Conservation (phyloP, 805 yeast genomes). For the Ogataea wickerhamii region DNA sequence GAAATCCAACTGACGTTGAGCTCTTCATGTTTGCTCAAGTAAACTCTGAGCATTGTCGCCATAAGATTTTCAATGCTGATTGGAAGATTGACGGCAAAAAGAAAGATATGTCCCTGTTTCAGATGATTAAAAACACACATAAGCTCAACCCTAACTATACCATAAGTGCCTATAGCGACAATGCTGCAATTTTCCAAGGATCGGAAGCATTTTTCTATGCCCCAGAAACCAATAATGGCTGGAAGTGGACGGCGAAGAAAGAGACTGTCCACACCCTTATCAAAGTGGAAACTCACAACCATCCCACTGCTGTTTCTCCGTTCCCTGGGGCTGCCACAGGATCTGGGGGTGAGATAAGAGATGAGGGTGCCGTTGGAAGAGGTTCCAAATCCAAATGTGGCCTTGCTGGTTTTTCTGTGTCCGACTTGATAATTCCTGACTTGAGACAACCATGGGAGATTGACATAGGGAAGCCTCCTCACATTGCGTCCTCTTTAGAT, state of each 20-base stretch:
- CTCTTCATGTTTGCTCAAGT: slow-evolving; percentile 99
- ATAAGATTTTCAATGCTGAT: slow-evolving; percentile 96
- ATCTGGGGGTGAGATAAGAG: slow-evolving; percentile 99
- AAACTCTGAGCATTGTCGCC: slow-evolving; percentile 98
- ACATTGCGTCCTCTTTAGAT: slow-evolving; percentile 88
- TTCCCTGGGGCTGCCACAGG: slow-evolving; percentile 99
- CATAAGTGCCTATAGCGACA: slow-evolving; percentile 91
- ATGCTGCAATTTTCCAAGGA: slow-evolving; percentile 94
- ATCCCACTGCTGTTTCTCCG: slow-evolving; percentile 99
- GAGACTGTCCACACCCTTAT: slow-evolving; percentile 87
- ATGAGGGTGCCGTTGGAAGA: slow-evolving; percentile 99
- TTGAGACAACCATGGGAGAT: slow-evolving; percentile 94
- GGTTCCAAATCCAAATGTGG: slow-evolving; percentile 98
- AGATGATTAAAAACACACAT: slow-evolving; percentile 96
- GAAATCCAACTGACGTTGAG: slow-evolving; percentile 98
- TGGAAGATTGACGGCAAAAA: slow-evolving; percentile 89
- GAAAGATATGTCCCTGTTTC: slow-evolving; percentile 74
- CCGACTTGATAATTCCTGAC: slow-evolving; percentile 84
- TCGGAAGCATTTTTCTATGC: slow-evolving; percentile 71
- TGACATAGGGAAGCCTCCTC: slow-evolving; percentile 84
- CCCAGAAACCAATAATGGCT: slow-evolving; percentile 63
- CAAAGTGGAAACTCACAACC: slow-evolving; percentile 98
- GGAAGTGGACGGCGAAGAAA: slow-evolving; percentile 67
- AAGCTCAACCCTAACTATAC: slow-evolving; percentile 75
- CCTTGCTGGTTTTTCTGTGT: slow-evolving; percentile 85